Conservation (phyloP, 1,284 basidiomycete species). For the Polyporus tsugae region DNA sequence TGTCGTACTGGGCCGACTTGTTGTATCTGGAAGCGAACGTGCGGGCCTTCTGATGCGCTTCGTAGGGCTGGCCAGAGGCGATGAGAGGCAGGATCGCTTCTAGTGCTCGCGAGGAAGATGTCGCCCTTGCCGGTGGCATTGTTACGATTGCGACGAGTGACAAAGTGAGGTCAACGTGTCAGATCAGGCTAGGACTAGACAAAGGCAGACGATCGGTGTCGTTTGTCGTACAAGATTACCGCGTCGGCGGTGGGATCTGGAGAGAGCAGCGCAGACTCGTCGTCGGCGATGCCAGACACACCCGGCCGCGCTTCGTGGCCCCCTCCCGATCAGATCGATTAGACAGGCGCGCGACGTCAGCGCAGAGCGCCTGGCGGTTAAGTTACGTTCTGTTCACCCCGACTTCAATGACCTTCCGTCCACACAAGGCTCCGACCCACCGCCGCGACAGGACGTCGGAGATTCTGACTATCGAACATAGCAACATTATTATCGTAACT, state of each 20-base stretch:
- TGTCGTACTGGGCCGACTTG: slow-evolving; percentile 80
- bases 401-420: background rate
- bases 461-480: background rate
- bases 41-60: slow-evolving; percentile 94
- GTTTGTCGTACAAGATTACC: slow-evolving; percentile 6
- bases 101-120: slow-evolving; percentile 69
- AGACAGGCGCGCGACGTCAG: background rate
- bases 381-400: background rate
- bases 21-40: slow-evolving; percentile 91
- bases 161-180: background rate
- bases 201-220: background rate
- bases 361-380: background rate
- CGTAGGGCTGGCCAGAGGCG: slow-evolving; percentile 76
- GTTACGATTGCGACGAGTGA: slow-evolving; percentile 5
- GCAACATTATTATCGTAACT: background rate
- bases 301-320: background rate
- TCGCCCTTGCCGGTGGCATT: slow-evolving; percentile 38
- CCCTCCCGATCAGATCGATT: slow-evolving; percentile 10
- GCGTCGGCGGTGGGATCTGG: slow-evolving; percentile 4
- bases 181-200: background rate
- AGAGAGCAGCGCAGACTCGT: slow-evolving; percentile 1
- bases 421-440: slow-evolving; percentile 2
- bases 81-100: slow-evolving; percentile 82
- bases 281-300: background rate
- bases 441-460: background rate